Percentiles rank a stretch among this genome's conserved stretches.
Conservation (phyloP, 2,329 filamentous ascomycete species). For the Cercospora janseana region DNA sequence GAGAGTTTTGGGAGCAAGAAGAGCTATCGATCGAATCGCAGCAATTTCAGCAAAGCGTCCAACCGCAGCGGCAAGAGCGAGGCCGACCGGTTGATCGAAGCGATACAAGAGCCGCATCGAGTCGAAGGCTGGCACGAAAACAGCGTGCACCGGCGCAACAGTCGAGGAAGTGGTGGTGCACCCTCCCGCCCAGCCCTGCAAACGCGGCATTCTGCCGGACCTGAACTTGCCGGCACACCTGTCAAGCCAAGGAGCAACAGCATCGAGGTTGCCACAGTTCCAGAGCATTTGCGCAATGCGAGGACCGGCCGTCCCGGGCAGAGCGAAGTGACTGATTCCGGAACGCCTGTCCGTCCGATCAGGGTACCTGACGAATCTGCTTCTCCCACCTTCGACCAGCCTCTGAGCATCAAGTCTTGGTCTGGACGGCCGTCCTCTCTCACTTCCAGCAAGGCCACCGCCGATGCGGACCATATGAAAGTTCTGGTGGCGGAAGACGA, state of each 20-base stretch:
- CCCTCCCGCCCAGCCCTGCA: slow-evolving; percentile 28
- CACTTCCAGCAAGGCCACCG: background rate
- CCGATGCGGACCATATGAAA: slow-evolving; percentile 50
- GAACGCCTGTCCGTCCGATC: slow-evolving; percentile 46
- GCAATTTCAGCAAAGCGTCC: slow-evolving; percentile 34
- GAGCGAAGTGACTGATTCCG: slow-evolving; percentile 42
- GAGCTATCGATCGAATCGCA: slow-evolving; percentile 44
- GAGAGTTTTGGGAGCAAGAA: slow-evolving; percentile 52
- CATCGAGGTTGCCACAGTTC: slow-evolving; percentile 21
- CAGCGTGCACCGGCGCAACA: slow-evolving; percentile 21
- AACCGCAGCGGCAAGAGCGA: slow-evolving; percentile 55
- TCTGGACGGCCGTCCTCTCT: background rate
- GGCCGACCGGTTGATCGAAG: slow-evolving; percentile 69
- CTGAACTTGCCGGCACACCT: slow-evolving; percentile 16
- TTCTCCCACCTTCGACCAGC: slow-evolving; percentile 16
- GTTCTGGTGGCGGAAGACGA: slow-evolving; percentile 86
- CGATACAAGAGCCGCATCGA: slow-evolving; percentile 60
- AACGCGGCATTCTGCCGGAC: slow-evolving; percentile 26
- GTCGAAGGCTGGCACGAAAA: slow-evolving; percentile 34
- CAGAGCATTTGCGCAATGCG: slow-evolving; percentile 37
- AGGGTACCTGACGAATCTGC: slow-evolving; percentile 47
- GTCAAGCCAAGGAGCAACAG: slow-evolving; percentile 24
- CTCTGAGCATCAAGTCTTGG: background rate
- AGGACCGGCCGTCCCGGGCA: slow-evolving; percentile 47
- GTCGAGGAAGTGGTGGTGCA: slow-evolving; percentile 23